Percentiles rank a stretch among this genome's conserved stretches.
Conservation (phyloP, 2,329 filamentous ascomycete species). For the Penicillium sp. region DNA sequence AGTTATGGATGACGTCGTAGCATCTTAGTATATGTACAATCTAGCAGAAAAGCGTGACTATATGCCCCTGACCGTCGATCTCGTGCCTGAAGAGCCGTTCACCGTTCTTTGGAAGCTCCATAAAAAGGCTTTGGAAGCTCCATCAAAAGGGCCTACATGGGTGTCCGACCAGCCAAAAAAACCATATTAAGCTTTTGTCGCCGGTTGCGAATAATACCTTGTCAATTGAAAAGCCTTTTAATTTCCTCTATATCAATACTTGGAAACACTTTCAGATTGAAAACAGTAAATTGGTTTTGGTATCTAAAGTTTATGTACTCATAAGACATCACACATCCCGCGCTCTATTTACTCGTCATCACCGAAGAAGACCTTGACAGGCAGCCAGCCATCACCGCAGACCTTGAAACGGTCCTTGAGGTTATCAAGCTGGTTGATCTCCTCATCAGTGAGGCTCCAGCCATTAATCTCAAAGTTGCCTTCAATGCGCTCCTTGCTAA, state of each 20-base stretch:
- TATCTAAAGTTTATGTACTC: slow-evolving; percentile 23
- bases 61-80: no score
- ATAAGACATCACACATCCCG: slow-evolving; percentile 16
- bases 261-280: neutral
- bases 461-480: slow-evolving; percentile 72
- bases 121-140: no score
- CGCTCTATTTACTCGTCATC: slow-evolving; percentile 62
- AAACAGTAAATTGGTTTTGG: slow-evolving; percentile 16
- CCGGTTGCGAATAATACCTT: no score
- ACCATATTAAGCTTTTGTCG: no score
- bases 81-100: no score
- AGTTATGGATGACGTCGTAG: no score
- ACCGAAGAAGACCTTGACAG: slow-evolving; percentile 75
- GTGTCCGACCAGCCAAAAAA: no score
- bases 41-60: no score
- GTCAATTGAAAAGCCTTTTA: neutral
- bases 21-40: no score
- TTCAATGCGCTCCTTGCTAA: slow-evolving; percentile 68
- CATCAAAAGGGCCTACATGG: no score
- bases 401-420: slow-evolving; percentile 77
- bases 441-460: slow-evolving; percentile 67
- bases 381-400: slow-evolving; percentile 66
- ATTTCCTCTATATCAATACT: neutral
- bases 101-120: no score
- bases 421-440: slow-evolving; percentile 63